Evolutionary conservation across 192 early-diverging fungal species (phyloP), one percentile per base, ranked within the genome.

Genomic region (Rhizophagus prolifer): DNA sequence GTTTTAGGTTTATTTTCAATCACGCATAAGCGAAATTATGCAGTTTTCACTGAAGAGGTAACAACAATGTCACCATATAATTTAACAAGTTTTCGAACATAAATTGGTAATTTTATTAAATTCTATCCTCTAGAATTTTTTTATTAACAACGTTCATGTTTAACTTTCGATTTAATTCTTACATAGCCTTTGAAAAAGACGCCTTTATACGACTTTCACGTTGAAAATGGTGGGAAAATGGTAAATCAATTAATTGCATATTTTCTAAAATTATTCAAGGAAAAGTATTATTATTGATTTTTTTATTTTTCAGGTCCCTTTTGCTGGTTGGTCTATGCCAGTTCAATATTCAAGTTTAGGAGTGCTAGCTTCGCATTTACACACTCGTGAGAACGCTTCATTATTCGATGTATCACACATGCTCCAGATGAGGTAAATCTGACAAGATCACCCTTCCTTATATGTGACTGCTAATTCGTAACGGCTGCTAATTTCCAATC

Each of bases 371-470:
- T 95, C 94, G n/a, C 97, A 98, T 82, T 82, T 90, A 58, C 92
- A 93, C 82, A 97, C 96, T 26, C 88, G 97, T 77, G 82, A 91
- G 79, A 90, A 95, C 63, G 94, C 95, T 2, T 96, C 95, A 7
- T 86, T 99, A 61, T 99, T 99, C 83, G 97, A 99, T 84, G 97
- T 99, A 46, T 95, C 95, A 30, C 97, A 99, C 83, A 99, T 99
- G 97, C 87, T 98, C 74, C 96, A 98, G 83, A 95, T 95, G 36
- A 87, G 92, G 88, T 94, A 85, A 71, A 64, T 76, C 31, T n/a
- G 21, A 23, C 3, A 36, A 66, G 19, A 30, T 67, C 14, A 34
- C 9, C 30, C 1, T 36, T 9, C 30, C 25, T 41, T 36, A 59
- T 69, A 36, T 61, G 26, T 60, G 9, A 34, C 14, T 70, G n/a